These are phyloP conservation scores for Cordyceps farinosa DNA, from an alignment of 2,329 filamentous ascomycete species.

Conservation along the genomic window DNA sequence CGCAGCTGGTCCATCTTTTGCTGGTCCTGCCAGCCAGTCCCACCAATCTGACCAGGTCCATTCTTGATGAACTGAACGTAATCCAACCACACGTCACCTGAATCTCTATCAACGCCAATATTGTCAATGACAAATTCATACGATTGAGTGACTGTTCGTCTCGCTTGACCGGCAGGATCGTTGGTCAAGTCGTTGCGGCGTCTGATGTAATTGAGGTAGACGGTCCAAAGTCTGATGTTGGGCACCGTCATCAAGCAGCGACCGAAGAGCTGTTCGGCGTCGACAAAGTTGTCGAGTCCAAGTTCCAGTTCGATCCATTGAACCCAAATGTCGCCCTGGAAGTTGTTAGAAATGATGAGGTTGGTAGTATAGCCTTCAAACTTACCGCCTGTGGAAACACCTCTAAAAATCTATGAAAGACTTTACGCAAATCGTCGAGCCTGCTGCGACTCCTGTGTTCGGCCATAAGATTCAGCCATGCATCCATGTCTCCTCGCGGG, in stretches of 20 bases:
- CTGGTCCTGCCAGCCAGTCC: conserved; percentile 89
- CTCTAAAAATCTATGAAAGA: conserved; percentile 82
- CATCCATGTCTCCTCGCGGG: conserved; percentile 85
- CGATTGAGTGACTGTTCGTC: conserved; percentile 74
- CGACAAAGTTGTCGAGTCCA: conserved; percentile 74
- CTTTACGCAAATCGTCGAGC: conserved; percentile 72
- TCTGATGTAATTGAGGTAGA: conserved; percentile 93
- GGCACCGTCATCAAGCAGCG: conserved; percentile 74
- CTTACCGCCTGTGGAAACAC: conserved; percentile 89
- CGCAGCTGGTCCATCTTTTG: conserved; percentile 95
- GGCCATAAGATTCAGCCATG: conserved; percentile 83
- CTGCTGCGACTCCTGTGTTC: conserved; percentile 81
- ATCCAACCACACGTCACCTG: conserved; percentile 86
- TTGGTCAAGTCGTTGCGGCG: conserved; percentile 80
- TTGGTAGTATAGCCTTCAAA: conserved; percentile 25
- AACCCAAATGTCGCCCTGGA: conserved; percentile 85
- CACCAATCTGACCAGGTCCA: conserved; percentile 80
- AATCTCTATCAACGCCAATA: conserved; percentile 87
- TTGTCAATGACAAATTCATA: conserved; percentile 91
- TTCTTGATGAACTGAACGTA: conserved; percentile 92
- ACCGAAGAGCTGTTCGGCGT: conserved; percentile 79
- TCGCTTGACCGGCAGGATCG: conserved; percentile 72
- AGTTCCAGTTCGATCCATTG: conserved; percentile 87
- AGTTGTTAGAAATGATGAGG: conserved; percentile 32
- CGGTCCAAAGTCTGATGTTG: conserved; percentile 83